Conservation (phyloP, 2,329 filamentous ascomycete species). For the Colletotrichum incanum region DNA sequence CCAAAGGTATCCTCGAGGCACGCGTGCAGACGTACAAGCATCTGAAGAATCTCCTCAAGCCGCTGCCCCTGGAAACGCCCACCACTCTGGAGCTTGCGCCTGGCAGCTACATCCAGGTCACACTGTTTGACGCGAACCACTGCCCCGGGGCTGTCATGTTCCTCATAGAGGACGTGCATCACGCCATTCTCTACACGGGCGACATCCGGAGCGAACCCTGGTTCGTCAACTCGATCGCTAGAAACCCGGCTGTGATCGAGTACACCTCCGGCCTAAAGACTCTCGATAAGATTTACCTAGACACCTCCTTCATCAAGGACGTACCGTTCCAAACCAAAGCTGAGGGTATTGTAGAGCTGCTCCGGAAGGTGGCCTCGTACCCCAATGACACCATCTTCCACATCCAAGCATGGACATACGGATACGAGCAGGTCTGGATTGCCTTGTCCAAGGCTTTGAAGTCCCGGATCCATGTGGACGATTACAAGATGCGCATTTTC, state of each 20-base stretch:
- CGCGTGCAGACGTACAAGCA: conserved; percentile 83
- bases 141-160: conserved; percentile 95
- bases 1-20: conserved; percentile 82
- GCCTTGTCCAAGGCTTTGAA: conserved; percentile 80
- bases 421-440: conserved; percentile 93
- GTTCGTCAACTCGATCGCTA: conserved; percentile 83
- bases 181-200: conserved; percentile 88
- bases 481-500: conserved; percentile 85
- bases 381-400: conserved; percentile 85
- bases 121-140: conserved; percentile 92
- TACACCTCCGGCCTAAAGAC: conserved; percentile 77
- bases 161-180: conserved; percentile 81
- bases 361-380: conserved; percentile 78
- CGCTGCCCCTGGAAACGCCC: conserved; percentile 86
- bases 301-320: conserved; percentile 80
- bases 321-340: conserved; percentile 74
- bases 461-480: conserved; percentile 84
- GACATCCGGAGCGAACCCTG: conserved; percentile 89
- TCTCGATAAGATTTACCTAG: conserved; percentile 88
- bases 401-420: conserved; percentile 90
- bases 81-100: conserved; percentile 82
- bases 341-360: conserved; percentile 81
- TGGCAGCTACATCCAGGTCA: conserved; percentile 80
- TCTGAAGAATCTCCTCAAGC: conserved; percentile 81
- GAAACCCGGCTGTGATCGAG: conserved; percentile 81